A percentile compares a stretch with the other conserved stretches of the same genome.
These are phyloP conservation scores for Fusarium falciforme DNA, from an alignment of 2,329 filamentous ascomycete species.

Conservation along the genomic window DNA sequence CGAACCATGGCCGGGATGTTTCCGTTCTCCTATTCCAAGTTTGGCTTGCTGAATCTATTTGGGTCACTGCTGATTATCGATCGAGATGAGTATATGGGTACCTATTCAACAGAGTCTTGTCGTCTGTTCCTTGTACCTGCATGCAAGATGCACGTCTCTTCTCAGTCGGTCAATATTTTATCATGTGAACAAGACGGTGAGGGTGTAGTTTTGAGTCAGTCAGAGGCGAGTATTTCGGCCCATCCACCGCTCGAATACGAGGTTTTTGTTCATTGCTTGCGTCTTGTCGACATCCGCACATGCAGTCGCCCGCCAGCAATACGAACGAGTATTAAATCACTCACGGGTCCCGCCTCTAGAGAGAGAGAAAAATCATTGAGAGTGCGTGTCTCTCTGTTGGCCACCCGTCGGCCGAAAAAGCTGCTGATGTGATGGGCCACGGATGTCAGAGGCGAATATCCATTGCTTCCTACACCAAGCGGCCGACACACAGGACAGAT, in stretches of 20 bases:
- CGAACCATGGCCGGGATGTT: background rate
- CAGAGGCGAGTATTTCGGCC: background rate
- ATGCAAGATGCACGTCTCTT: background rate
- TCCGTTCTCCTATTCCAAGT: background rate
- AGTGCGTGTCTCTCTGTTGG: background rate
- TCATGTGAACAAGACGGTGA: background rate
- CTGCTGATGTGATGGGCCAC: background rate
- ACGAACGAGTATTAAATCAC: conserved; percentile 5
- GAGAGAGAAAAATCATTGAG: background rate
- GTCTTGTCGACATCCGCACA: background rate
- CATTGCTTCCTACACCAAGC: background rate
- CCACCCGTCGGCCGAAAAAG: background rate
- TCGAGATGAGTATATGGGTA: background rate
- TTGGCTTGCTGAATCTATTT: background rate
- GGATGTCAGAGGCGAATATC: background rate
- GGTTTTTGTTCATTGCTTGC: background rate
- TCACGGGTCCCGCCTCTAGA: background rate
- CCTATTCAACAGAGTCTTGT: background rate
- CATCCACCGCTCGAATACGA: conserved; percentile 3
- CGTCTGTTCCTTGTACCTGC: background rate
- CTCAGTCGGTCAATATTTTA: background rate
- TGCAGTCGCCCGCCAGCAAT: conserved; percentile 7
- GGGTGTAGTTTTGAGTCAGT: background rate
- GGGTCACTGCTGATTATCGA: background rate
- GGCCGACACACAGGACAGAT: background rate